phyloP scores from a whole-genome alignment of 2,329 filamentous ascomycete genomes.

The Fulvia fulva region DNA sequence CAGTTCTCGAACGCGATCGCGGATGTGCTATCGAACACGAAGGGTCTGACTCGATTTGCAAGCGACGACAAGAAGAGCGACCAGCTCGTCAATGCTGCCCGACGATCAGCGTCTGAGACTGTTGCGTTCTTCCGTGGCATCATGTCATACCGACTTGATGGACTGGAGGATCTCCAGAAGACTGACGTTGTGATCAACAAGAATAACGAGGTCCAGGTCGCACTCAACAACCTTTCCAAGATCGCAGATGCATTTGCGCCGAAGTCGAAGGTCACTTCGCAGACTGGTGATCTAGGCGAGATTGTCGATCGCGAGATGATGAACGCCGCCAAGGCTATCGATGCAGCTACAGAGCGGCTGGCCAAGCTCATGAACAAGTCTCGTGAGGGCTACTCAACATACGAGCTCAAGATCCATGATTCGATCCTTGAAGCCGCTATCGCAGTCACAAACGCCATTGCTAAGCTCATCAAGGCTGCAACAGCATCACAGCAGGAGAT shows the following conservation, averaged over 20 bases:
- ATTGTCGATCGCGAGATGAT: slow-evolving; percentile 86
- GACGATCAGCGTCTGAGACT: slow-evolving; percentile 78
- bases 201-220: slow-evolving; percentile 93
- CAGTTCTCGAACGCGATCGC: slow-evolving; percentile 86
- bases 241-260: slow-evolving; percentile 88
- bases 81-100: slow-evolving; percentile 73
- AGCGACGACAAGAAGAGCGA: slow-evolving; percentile 95
- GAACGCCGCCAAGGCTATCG: slow-evolving; percentile 93
- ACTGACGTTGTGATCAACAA: slow-evolving; percentile 96
- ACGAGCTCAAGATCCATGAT: slow-evolving; percentile 94
- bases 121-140: slow-evolving; percentile 93
- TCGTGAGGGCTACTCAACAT: slow-evolving; percentile 90
- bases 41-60: slow-evolving; percentile 87
- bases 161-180: slow-evolving; percentile 85
- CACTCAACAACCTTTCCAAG: slow-evolving; percentile 89
- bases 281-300: slow-evolving; percentile 83
- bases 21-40: slow-evolving; percentile 93
- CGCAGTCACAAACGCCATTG: slow-evolving; percentile 90
- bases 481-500: slow-evolving; percentile 94
- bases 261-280: slow-evolving; percentile 74
- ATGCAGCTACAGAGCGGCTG: slow-evolving; percentile 82
- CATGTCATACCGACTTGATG: slow-evolving; percentile 89
- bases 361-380: slow-evolving; percentile 94
- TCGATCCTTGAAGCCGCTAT: slow-evolving; percentile 89
- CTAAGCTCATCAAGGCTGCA: slow-evolving; percentile 89